These are phyloP conservation scores for Capronia coronata DNA, from an alignment of 2,329 filamentous ascomycete genomes.

Conservation along the genomic window DNA sequence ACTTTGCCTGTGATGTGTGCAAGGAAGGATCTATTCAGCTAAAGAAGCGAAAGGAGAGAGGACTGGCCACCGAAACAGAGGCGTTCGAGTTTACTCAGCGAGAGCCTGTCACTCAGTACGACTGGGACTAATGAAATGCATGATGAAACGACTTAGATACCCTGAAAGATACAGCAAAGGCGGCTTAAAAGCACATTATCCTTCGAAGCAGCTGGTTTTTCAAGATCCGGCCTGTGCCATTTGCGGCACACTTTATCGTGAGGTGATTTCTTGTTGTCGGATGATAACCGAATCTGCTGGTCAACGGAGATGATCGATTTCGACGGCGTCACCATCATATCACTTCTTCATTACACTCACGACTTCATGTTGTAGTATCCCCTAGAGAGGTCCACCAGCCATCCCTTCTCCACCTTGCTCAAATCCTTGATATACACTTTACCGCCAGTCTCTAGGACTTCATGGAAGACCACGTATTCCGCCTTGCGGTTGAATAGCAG, in stretches of 20 bases:
- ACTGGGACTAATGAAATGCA: slow-evolving; percentile 22
- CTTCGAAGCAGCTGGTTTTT: too few relatives aligned
- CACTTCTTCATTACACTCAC: too few relatives aligned
- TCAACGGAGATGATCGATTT: too few relatives aligned
- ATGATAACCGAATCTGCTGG: too few relatives aligned
- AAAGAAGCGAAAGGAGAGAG: slow-evolving; percentile 48
- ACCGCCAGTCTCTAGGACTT: slow-evolving; percentile 78
- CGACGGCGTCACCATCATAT: background rate
- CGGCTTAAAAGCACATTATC: background rate
- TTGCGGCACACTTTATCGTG: too few relatives aligned
- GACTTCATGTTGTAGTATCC: slow-evolving; percentile 63
- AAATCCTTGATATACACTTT: slow-evolving; percentile 90
- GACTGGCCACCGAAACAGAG: slow-evolving; percentile 30
- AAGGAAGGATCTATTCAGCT: slow-evolving; percentile 57
- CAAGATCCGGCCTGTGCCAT: too few relatives aligned
- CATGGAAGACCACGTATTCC: slow-evolving; percentile 93
- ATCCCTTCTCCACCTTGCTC: slow-evolving; percentile 88
- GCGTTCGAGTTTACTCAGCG: slow-evolving; percentile 31
- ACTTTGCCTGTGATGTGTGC: slow-evolving; percentile 72
- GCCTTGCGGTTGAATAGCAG: slow-evolving; percentile 95
- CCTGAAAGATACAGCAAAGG: background rate
- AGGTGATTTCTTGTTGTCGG: too few relatives aligned
- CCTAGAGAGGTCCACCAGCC: slow-evolving; percentile 81
- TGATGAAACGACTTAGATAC: slow-evolving; percentile 7
- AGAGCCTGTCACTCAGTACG: slow-evolving; percentile 20